These are phyloP conservation scores for Phytophthora pinifolia DNA, from an alignment of 352 stramenopile genomes.

Conservation along the genomic window DNA sequence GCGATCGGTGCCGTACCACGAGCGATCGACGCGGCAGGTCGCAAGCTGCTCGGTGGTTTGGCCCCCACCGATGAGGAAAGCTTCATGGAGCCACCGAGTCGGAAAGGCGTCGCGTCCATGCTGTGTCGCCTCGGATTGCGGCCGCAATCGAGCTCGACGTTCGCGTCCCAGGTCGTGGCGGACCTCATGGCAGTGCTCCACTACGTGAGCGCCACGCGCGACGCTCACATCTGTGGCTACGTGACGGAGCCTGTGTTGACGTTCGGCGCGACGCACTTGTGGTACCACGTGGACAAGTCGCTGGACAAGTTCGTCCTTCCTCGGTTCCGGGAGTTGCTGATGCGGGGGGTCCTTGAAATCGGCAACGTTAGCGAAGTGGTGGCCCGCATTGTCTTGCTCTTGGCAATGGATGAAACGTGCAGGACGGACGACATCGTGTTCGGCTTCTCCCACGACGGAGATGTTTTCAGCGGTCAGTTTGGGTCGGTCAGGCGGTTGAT, in stretches of 20 bases:
- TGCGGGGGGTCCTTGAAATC: conserved; percentile 1
- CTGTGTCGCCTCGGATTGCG: conserved; percentile 34
- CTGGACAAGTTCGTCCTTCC: conserved; percentile 5
- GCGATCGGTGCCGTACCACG: too few relatives aligned
- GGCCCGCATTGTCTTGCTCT: conserved; percentile 4
- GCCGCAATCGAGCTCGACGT: conserved; percentile 7
- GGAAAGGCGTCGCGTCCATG: conserved; percentile 26
- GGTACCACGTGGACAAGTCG: conserved; percentile 9
- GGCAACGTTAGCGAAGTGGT: conserved; percentile 5
- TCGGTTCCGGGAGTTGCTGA: conserved; percentile 7
- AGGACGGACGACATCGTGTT: too few relatives aligned
- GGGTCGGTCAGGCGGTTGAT: too few relatives aligned
- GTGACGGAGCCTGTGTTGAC: conserved; percentile 29
- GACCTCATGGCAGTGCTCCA: conserved; percentile 29
- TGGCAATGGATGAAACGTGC: too few relatives aligned
- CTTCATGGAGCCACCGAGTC: conserved; percentile 4
- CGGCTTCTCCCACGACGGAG: too few relatives aligned
- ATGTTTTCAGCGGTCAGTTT: too few relatives aligned
- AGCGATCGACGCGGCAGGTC: too few relatives aligned
- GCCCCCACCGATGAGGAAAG: not conserved
- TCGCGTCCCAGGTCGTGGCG: conserved; percentile 23
- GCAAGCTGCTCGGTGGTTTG: too few relatives aligned
- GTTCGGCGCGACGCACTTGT: conserved; percentile 31
- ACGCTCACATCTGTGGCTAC: conserved; percentile 24
- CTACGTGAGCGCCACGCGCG: conserved; percentile 15